A percentile compares a stretch with the other conserved stretches of the same genome.
Conservation (phyloP, 1,284 basidiomycete genomes). For the Boletellus deceptivus region DNA sequence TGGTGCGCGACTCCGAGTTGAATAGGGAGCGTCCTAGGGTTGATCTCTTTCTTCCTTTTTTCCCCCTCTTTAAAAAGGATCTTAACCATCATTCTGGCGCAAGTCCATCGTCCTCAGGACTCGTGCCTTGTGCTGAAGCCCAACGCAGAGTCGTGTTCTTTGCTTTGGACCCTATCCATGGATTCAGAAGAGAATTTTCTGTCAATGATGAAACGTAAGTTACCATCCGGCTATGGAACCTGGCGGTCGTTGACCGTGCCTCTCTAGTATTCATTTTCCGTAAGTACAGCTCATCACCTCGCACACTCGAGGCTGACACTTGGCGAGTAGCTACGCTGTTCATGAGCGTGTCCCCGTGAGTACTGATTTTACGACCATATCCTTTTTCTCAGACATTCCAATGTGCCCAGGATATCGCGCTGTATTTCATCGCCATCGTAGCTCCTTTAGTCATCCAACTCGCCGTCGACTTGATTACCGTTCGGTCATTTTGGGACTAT, state of each 20-base stretch:
- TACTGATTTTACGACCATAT: conserved; percentile 9
- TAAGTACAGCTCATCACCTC: conserved; percentile 34
- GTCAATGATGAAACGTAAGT: conserved; percentile 73
- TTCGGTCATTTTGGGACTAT: conserved; percentile 85
- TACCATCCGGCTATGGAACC: not conserved
- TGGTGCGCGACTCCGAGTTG: conserved; percentile 47
- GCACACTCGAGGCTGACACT: conserved; percentile 17
- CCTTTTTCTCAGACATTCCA: not conserved
- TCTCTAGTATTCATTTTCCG: conserved; percentile 51
- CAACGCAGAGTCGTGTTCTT: conserved; percentile 60
- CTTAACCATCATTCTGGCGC: conserved; percentile 71
- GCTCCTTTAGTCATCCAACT: conserved; percentile 70
- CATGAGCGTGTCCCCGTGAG: conserved; percentile 83
- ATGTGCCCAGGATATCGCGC: conserved; percentile 44
- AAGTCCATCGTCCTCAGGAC: conserved; percentile 31
- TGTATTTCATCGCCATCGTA: conserved; percentile 69
- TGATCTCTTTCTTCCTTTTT: not conserved
- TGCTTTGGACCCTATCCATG: conserved; percentile 68
- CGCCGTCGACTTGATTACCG: conserved; percentile 64
- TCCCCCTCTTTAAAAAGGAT: conserved; percentile 43
- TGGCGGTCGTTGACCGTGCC: not conserved
- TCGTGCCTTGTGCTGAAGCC: conserved; percentile 1
- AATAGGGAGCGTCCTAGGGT: not conserved
- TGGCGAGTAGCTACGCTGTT: conserved; percentile 67
- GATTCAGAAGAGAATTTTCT: conserved; percentile 84